Base-by-base conservation (phyloP, 257 asterid species). In the Knoxia roxburghii region DNA sequence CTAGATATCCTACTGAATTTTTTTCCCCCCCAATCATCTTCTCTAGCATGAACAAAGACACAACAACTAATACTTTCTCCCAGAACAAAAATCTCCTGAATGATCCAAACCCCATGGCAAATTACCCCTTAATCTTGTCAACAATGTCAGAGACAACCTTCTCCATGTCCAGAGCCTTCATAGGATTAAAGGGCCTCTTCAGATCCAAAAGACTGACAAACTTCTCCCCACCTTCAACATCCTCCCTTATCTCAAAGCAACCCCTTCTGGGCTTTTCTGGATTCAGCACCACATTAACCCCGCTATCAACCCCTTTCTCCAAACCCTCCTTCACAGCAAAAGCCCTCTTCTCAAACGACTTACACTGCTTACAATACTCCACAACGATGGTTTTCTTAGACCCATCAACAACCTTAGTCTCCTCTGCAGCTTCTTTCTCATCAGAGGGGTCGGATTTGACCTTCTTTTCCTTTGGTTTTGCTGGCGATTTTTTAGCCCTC, bases 191-290 rank as follows among this genome's bases (percentile, higher is more conserved):
- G 17, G 96, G 96, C 89, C 95, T 84, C 80, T 84, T 84, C 98
- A 89, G 40, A 26, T 76, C 85, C 78, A 83, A 68, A 77, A 93
- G 80, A 46, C 94, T 81, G 43, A 93, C 64, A 45, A 89, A 89
- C 43, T 68, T 59, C 74, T 79, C 94, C 10, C 97, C 98, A 26
- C 70, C 29, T 39, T 26, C 77, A 10, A 86, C 79, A 20, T 80
- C 86, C 45, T 84, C 87, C 1, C 98, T 84, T 26, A 93, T 77
- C 14, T 93, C 98, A 48, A 93, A 88, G 73, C 98, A 93, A 10
- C 97, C 98, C 77, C 78, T 80, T 45, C 98, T 83, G 0, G 97
- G 97, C 68, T 89, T 85, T 67, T 84, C 95, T 0, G 89, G 88
- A 86, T 89, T 91, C 72, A 91, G 75, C 77, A 85, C 48, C 4